These are phyloP conservation scores for Aspergillus spinulosporus DNA, from an alignment of 2,329 filamentous ascomycete genomes.

Conservation along the genomic window DNA sequence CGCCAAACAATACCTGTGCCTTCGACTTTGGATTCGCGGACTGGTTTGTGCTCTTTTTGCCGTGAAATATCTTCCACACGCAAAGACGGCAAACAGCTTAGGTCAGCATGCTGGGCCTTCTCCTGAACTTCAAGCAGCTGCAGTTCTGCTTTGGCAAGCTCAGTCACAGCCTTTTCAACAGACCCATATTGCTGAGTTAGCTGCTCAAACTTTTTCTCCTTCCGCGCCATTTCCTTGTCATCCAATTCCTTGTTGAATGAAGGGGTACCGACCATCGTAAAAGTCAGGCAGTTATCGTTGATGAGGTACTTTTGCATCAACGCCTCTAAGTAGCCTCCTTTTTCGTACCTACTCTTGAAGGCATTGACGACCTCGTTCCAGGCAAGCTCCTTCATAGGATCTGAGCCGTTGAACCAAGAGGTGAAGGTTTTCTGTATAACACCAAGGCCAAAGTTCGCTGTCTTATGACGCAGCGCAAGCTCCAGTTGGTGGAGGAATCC, in stretches of 20 bases:
- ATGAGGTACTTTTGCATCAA: slow-evolving; percentile 87
- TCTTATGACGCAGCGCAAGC: slow-evolving; percentile 92
- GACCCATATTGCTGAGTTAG: slow-evolving; percentile 68
- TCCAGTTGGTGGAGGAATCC: slow-evolving; percentile 93
- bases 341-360: slow-evolving; percentile 74
- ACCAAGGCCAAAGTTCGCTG: slow-evolving; percentile 88
- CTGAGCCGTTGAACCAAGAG: slow-evolving; percentile 92
- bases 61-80: slow-evolving; percentile 87
- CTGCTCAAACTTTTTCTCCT: slow-evolving; percentile 72
- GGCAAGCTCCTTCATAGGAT: slow-evolving; percentile 85
- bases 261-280: slow-evolving; percentile 87
- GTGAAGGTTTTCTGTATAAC: slow-evolving; percentile 86
- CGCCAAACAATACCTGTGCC: slow-evolving; percentile 80
- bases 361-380: slow-evolving; percentile 86
- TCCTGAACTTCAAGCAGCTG: slow-evolving; percentile 79
- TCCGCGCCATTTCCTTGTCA: slow-evolving; percentile 71
- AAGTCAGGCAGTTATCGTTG: slow-evolving; percentile 81
- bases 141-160: slow-evolving; percentile 75
- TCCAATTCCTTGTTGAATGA: slow-evolving; percentile 72
- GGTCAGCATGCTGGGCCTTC: slow-evolving; percentile 77
- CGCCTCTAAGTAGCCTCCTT: slow-evolving; percentile 78
- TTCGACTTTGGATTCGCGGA: slow-evolving; percentile 58
- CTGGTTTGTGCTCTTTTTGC: slow-evolving; percentile 71
- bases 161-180: slow-evolving; percentile 68
- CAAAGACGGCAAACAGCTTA: slow-evolving; percentile 87